Evolutionary conservation across 352 stramenopile species (phyloP).

Genomic region (Pythium angustatum): DNA sequence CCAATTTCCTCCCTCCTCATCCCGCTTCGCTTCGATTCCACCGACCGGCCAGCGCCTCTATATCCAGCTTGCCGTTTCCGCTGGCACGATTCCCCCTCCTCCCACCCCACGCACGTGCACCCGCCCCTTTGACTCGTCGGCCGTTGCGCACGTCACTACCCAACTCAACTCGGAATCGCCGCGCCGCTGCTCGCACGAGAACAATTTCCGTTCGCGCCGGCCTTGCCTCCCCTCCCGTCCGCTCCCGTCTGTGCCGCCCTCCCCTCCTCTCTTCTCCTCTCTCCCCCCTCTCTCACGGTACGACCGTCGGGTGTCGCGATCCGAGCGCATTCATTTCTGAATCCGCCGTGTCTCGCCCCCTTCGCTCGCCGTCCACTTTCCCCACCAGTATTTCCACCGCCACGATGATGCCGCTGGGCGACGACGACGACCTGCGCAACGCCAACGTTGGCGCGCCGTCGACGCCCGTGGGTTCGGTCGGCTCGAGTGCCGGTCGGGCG

Average conservation of each 20-base stretch:
- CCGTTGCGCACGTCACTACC: constrained; percentile 32
- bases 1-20: constrained; percentile 2
- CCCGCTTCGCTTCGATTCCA: background rate
- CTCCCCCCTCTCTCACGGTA: background rate
- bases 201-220: constrained; percentile 5
- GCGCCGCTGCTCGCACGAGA: background rate
- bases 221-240: background rate
- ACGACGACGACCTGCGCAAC: constrained; percentile 19
- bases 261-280: background rate
- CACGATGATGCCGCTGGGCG: constrained; percentile 23
- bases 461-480: background rate
- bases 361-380: background rate
- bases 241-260: background rate
- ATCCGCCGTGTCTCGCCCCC: constrained; percentile 3
- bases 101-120: background rate
- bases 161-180: background rate
- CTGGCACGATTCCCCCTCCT: background rate
- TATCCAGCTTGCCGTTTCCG: constrained; percentile 1
- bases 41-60: constrained; percentile 6
- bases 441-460: constrained; percentile 4
- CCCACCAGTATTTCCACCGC: constrained; percentile 4
- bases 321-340: constrained; percentile 9
- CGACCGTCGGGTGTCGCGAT: background rate
- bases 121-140: constrained; percentile 21
- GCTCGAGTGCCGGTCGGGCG: background rate